Base-by-base conservation (phyloP, 2,329 filamentous ascomycete genomes). In the Cadophora luteo-olivacea region DNA sequence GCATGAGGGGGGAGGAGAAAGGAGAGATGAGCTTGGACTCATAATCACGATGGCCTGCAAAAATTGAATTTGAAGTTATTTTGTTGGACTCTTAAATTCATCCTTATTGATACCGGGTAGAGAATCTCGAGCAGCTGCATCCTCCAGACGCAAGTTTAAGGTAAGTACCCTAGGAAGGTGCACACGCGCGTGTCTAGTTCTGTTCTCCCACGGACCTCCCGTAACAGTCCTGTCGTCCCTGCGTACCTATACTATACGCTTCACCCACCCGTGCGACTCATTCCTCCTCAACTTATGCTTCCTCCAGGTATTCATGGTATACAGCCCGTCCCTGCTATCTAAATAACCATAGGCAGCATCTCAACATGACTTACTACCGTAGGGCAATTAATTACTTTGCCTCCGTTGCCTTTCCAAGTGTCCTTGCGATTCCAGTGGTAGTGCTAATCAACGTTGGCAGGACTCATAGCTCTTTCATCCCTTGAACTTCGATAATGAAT, bases 401-500 rank as follows among this genome's bases (percentile, higher is more conserved):
- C 19, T 41, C 14, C 11, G 6, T 19, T 22, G 6, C 12, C 25
- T 16, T 45, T 45, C 6, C 11, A 45, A 45, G 41, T 45, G 4
- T 16, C 12, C 16, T 45, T 14, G 41, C 1, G 16, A 45, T 11
- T 19, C 41, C 12, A 5, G 41, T 45, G 14, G 19, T 24, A 41
- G 33, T 38, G 33, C 32, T 58, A 41, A 41, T 38, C n/a, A 6
- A 14, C 22, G 33, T 24, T 58, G 8, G 38, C 25, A 32, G 16
- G 4, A 25, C 51, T 33, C 33, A 29, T 49, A 38, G 22, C 29
- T 55, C 32, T 5, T 25, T 67, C 60, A 67, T 55, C 65, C 65
- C 33, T 55, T 58, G 61, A 67, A 67, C 29, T 57, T 67, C 51
- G 29, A 29, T 14, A 67, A 58, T 7, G 60, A 19, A 48, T 48